phyloP scores from a whole-genome alignment of 2,329 filamentous ascomycete species.

The Fusarium veterinarium region DNA sequence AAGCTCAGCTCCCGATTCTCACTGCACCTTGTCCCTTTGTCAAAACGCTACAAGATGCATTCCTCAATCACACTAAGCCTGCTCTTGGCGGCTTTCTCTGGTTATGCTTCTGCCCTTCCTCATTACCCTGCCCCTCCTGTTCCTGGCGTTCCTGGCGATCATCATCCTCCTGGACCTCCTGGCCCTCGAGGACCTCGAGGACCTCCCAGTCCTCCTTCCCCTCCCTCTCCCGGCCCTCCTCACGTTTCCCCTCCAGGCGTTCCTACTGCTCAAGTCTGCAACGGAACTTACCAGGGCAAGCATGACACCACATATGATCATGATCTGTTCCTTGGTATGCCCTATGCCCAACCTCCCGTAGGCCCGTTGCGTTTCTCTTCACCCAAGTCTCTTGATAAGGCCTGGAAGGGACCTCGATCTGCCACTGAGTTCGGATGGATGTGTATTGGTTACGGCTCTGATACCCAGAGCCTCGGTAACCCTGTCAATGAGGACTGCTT shows the following conservation, averaged over 20 bases:
- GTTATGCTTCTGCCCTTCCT: slow-evolving; percentile 8
- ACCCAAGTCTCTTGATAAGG: slow-evolving; percentile 60
- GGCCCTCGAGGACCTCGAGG: neutral
- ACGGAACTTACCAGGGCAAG: slow-evolving; percentile 33
- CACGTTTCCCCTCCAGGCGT: neutral
- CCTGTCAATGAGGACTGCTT: slow-evolving; percentile 43
- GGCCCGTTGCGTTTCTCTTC: slow-evolving; percentile 64
- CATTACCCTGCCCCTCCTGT: neutral
- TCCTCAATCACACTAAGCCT: slow-evolving; percentile 24
- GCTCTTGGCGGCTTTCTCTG: slow-evolving; percentile 26
- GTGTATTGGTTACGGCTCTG: slow-evolving; percentile 63
- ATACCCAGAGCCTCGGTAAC: slow-evolving; percentile 39
- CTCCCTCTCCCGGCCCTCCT: neutral
- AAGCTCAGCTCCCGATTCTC: neutral
- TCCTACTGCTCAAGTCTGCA: slow-evolving; percentile 12
- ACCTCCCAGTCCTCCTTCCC: neutral
- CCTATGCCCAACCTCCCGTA: slow-evolving; percentile 49
- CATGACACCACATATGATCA: slow-evolving; percentile 27
- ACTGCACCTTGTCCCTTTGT: neutral
- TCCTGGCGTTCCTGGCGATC: neutral
- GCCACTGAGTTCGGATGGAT: slow-evolving; percentile 60
- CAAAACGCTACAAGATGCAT: slow-evolving; percentile 20
- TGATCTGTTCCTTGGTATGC: slow-evolving; percentile 34
- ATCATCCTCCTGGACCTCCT: neutral
- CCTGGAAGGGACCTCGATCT: slow-evolving; percentile 54